These are phyloP conservation scores for Ustilago shanxiensis DNA, from an alignment of 1,284 basidiomycete genomes.

Conservation along the genomic window DNA sequence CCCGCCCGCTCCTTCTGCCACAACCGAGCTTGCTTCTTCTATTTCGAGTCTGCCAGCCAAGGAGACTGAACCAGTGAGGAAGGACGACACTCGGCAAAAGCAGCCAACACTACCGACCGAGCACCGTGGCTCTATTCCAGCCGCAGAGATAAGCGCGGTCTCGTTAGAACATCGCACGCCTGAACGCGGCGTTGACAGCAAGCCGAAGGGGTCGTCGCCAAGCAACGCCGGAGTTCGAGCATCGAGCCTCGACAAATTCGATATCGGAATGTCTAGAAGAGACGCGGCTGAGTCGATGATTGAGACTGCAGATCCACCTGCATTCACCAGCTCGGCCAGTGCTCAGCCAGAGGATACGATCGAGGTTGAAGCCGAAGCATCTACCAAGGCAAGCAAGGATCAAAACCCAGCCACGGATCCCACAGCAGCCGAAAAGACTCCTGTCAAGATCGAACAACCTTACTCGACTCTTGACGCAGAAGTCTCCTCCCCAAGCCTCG, in stretches of 20 bases:
- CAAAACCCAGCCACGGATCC: too few relatives aligned
- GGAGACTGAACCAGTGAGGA: conserved; percentile 1
- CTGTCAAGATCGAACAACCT: conserved; percentile 10
- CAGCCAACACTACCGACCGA: not conserved
- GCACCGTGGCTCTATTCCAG: not conserved
- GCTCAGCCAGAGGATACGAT: too few relatives aligned
- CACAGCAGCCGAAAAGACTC: not conserved
- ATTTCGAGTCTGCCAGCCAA: conserved; percentile 14
- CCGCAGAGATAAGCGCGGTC: not conserved
- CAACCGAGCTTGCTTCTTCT: conserved; percentile 34
- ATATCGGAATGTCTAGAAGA: not conserved
- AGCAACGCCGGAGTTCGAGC: not conserved
- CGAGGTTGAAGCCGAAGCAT: too few relatives aligned
- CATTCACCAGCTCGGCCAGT: not conserved
- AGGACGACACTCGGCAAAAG: conserved; percentile 2
- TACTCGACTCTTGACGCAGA: conserved; percentile 6
- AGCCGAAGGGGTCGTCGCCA: not conserved
- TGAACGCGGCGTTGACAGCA: conserved; percentile 12
- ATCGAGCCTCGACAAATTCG: conserved; percentile 8
- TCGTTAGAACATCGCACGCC: conserved; percentile 13
- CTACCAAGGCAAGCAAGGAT: too few relatives aligned
- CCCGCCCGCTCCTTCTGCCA: conserved; percentile 42
- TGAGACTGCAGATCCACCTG: not conserved
- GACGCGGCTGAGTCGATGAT: not conserved
- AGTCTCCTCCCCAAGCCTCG: conserved; percentile 19